Conservation (phyloP, 2,329 filamentous ascomycete genomes). For the Stachybotrys elegans region DNA sequence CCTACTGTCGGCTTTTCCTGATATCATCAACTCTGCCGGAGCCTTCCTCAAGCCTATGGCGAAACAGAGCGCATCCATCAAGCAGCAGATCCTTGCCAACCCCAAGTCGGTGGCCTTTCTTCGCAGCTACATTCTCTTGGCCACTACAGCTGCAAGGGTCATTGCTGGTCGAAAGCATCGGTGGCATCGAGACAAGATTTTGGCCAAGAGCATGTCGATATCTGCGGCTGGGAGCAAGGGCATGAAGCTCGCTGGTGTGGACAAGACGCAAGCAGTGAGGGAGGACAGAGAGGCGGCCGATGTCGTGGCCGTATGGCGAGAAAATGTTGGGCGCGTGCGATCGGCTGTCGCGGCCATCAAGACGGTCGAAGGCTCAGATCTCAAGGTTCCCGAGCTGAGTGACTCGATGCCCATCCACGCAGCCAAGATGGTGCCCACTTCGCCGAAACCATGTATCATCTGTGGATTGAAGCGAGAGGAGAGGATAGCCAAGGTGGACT, state of each 20-base stretch:
- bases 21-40: conserved; percentile 62
- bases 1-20: conserved; percentile 70
- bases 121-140: conserved; percentile 57
- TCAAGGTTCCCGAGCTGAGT: conserved; percentile 64
- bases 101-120: conserved; percentile 59
- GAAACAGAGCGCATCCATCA: conserved; percentile 50
- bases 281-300: conserved; percentile 84
- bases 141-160: conserved; percentile 68
- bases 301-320: conserved; percentile 68
- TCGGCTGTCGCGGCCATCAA: conserved; percentile 66
- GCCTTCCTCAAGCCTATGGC: conserved; percentile 62
- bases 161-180: conserved; percentile 79
- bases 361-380: conserved; percentile 45
- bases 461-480: conserved; percentile 89
- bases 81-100: conserved; percentile 60
- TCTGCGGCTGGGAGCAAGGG: conserved; percentile 70
- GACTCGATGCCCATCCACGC: conserved; percentile 64
- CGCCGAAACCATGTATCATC: conserved; percentile 71
- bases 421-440: conserved; percentile 68
- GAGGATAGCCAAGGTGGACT: conserved; percentile 69
- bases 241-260: conserved; percentile 87
- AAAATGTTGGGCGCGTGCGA: conserved; percentile 68
- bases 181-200: conserved; percentile 84
- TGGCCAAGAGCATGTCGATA: conserved; percentile 86
- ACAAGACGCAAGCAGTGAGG: conserved; percentile 74